A percentile compares a stretch with the other conserved stretches of the same genome.
Evolutionary conservation across 352 stramenopile species (phyloP).

Genomic region (Globisporangium lucens): DNA sequence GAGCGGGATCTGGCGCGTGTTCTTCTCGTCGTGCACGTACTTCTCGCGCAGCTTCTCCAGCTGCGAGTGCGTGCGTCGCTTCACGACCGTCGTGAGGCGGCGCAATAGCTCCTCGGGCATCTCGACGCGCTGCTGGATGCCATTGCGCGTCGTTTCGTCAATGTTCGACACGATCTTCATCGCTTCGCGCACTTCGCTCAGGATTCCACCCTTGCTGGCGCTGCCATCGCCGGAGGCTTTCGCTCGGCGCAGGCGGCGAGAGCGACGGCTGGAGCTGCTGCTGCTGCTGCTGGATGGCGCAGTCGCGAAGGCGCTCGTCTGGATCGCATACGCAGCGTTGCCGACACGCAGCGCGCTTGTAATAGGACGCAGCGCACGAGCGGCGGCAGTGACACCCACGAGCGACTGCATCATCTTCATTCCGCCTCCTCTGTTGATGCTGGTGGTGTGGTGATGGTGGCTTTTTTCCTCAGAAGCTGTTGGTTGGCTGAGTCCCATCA

Average conservation of each 20-base stretch:
- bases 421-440: not conserved
- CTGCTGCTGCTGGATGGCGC: not conserved
- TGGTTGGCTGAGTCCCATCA: constrained; percentile 8
- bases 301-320: constrained; percentile 10
- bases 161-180: constrained; percentile 56
- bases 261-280: constrained; percentile 31
- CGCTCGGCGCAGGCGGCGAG: constrained; percentile 38
- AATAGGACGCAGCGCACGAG: constrained; percentile 7
- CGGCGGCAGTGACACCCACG: not conserved
- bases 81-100: constrained; percentile 57
- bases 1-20: constrained; percentile 53
- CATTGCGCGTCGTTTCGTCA: constrained; percentile 58
- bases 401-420: constrained; percentile 8
- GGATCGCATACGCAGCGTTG: constrained; percentile 4
- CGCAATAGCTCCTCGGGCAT: constrained; percentile 66
- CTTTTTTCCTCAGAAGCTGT: not conserved
- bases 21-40: constrained; percentile 40
- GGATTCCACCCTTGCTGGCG: constrained; percentile 9
- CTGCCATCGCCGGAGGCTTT: constrained; percentile 18
- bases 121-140: constrained; percentile 60
- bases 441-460: constrained; percentile 6
- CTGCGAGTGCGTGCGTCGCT: constrained; percentile 75
- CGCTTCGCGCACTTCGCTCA: constrained; percentile 35
- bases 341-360: not conserved
- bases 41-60: constrained; percentile 65